These are phyloP conservation scores for Volvox reticuliferus DNA, from an alignment of 139 green algal genomes.

Conservation along the genomic window DNA sequence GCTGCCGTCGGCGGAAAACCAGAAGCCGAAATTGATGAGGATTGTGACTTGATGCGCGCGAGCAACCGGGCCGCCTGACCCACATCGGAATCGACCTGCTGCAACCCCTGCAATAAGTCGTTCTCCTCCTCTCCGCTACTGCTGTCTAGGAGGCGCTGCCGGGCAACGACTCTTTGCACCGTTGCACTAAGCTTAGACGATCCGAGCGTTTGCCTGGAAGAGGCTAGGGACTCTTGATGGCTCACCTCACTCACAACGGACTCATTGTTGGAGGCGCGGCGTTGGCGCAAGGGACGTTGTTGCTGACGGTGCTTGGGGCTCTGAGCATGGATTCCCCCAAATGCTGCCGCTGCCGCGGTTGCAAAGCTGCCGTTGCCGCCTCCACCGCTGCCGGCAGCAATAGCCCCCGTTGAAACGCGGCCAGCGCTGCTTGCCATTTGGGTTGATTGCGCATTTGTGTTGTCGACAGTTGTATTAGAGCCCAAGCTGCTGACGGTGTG, in stretches of 20 bases:
- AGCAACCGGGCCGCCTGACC: background rate
- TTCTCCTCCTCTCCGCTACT: slow-evolving; percentile 21
- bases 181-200: background rate
- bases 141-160: slow-evolving; percentile 15
- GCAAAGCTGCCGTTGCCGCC: background rate
- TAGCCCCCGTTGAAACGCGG: background rate
- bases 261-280: background rate
- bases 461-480: background rate
- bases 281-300: background rate
- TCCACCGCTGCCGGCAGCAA: background rate
- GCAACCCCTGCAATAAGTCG: background rate
- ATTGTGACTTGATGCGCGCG: background rate
- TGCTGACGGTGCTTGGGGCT: background rate
- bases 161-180: slow-evolving; percentile 12
- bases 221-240: slow-evolving; percentile 28
- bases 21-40: background rate
- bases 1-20: background rate
- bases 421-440: background rate
- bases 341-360: background rate
- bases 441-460: background rate
- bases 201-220: background rate
- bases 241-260: slow-evolving; percentile 6
- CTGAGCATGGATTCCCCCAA: background rate
- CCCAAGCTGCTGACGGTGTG: background rate
- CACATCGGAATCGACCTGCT: background rate